Base-by-base conservation (phyloP, 257 asterid species). In the Cordia subcordata region DNA sequence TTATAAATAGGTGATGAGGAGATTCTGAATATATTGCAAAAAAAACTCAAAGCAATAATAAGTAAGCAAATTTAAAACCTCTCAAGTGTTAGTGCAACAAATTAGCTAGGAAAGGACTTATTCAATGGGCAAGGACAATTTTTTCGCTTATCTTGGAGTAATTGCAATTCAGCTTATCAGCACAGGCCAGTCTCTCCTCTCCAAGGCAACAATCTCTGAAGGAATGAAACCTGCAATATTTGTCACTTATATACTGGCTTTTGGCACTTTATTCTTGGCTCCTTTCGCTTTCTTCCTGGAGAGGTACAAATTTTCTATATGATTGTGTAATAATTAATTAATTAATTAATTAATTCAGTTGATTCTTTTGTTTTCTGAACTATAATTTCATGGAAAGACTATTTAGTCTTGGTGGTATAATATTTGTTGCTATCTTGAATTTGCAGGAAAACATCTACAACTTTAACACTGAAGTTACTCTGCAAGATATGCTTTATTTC, bases 151-250 rank as follows among this genome's bases (percentile, higher is more conserved):
- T 15, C 35, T 83, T 32, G 83, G 60, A 10, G 82, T 85, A 84
- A 33, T 85, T 32, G 23, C 67, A 4, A 61, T 71, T 16, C 93
- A 84, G 64, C 59, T 81, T 19, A 59, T 73, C 23, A 74, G 68
- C 27, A 72, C 88, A 12, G 94, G 81, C 55, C 74, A 79, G 79
- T 70, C 79, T 11, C 55, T 85, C 55, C 71, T 85, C 27, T 77
- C 84, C 15, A 82, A 85, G 61, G 82, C 88, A 0, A 82, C 94
- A 11, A 72, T 85, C 11, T 58, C 86, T 55, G 59, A 69, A 21
- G 89, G 94, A 39, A 79, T 79, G 83, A 85, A 82, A 39, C 84
- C 94, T 70, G 65, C 76, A 1, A 40, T 85, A 13, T 85, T 85
- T 44, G 85, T 76, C 13, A 68, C 73, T 17, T 85, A 85, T 56